These are phyloP conservation scores for Exophiala sp. DNA, from an alignment of 2,329 filamentous ascomycete genomes.

Conservation along the genomic window DNA sequence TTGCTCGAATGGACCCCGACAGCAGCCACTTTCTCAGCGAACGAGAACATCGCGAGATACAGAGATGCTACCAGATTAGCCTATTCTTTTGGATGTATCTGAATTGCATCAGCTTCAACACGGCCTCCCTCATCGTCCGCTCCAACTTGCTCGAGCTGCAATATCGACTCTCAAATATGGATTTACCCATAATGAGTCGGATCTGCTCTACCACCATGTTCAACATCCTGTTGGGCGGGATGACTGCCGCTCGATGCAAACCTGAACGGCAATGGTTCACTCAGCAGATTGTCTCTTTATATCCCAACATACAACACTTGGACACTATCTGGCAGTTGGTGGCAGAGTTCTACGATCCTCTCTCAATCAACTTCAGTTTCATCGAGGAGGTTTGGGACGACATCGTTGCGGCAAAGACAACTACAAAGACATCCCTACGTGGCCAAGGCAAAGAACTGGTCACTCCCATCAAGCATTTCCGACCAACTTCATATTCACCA, in stretches of 20 bases:
- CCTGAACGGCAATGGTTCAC: slow-evolving; percentile 19
- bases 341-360: slow-evolving; percentile 19
- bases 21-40: neutral
- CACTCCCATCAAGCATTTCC: neutral
- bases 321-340: slow-evolving; percentile 14
- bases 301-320: slow-evolving; percentile 12
- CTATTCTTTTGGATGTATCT: slow-evolving; percentile 20
- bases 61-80: slow-evolving; percentile 21
- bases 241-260: slow-evolving; percentile 2
- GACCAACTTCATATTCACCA: neutral
- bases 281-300: slow-evolving; percentile 2
- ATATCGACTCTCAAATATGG: slow-evolving; percentile 16
- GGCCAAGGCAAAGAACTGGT: neutral
- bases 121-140: slow-evolving; percentile 10
- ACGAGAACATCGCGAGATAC: slow-evolving; percentile 7
- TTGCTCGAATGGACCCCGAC: slow-evolving; percentile 14
- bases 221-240: slow-evolving; percentile 17
- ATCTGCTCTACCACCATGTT: slow-evolving; percentile 13
- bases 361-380: slow-evolving; percentile 9
- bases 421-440: neutral
- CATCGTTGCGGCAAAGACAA: neutral
- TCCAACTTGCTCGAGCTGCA: slow-evolving; percentile 14
- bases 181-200: slow-evolving; percentile 1
- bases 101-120: slow-evolving; percentile 21
- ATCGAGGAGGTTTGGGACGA: slow-evolving; percentile 17